Conservation (phyloP, 139 green algal genomes). For the Limnomonas spitsbergensis region DNA sequence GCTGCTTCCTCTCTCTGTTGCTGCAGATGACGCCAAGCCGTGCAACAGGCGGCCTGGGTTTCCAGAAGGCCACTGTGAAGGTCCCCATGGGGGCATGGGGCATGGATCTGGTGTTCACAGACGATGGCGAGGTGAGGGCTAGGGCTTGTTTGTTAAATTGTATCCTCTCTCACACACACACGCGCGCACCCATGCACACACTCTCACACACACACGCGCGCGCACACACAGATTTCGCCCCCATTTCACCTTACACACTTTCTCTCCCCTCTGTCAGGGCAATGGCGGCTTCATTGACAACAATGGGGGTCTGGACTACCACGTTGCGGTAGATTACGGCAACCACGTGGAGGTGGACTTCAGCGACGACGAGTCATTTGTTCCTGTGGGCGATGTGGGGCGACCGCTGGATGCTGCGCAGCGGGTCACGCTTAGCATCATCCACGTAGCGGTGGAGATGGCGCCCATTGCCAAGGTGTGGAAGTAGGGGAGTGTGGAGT, state of each 20-base stretch:
- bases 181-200: too few species aligned
- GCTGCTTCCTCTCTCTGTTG: too few species aligned
- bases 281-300: slow-evolving; percentile 83
- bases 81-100: slow-evolving; percentile 62
- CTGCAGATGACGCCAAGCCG: background rate
- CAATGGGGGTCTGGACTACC: slow-evolving; percentile 91
- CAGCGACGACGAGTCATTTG: background rate
- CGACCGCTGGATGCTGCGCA: background rate
- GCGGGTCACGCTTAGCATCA: background rate
- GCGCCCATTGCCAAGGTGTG: slow-evolving; percentile 95
- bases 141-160: background rate
- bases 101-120: slow-evolving; percentile 87
- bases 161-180: too few species aligned
- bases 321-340: slow-evolving; percentile 59
- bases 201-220: too few species aligned
- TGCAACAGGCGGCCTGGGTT: slow-evolving; percentile 2
- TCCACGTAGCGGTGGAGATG: slow-evolving; percentile 97
- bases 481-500: too few species aligned
- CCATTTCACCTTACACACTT: background rate
- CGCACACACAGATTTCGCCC: too few species aligned
- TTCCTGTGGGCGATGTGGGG: too few species aligned
- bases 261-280: slow-evolving; percentile 6
- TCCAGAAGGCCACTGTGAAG: slow-evolving; percentile 9
- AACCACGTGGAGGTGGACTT: background rate
- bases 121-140: slow-evolving; percentile 41